A percentile compares a stretch with the other conserved stretches of the same genome.
These are phyloP conservation scores for Pezicula radicicola DNA, from an alignment of 2,329 filamentous ascomycete genomes.

Conservation along the genomic window DNA sequence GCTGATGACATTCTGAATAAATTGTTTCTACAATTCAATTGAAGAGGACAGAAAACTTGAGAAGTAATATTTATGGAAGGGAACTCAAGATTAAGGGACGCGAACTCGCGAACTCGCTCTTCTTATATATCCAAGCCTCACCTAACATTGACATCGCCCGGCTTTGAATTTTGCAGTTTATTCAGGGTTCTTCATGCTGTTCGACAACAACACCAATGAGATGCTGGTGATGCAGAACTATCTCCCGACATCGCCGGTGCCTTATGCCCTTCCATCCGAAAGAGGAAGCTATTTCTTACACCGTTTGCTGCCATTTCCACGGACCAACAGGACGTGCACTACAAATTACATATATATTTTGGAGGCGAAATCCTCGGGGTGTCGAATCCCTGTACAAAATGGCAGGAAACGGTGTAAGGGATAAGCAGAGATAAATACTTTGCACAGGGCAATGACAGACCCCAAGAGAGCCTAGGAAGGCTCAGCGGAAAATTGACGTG, in stretches of 20 bases:
- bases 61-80: no score
- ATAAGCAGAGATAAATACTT: no score
- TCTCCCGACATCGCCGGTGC: conserved; percentile 4
- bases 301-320: no score
- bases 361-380: no score
- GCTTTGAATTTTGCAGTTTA: neutral
- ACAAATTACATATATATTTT: no score
- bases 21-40: neutral
- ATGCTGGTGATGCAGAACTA: neutral
- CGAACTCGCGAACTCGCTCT: no score
- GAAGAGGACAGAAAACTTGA: neutral
- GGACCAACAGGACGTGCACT: no score
- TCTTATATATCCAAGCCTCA: neutral
- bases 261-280: neutral
- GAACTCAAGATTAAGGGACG: neutral
- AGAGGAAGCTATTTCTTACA: neutral
- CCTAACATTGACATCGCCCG: neutral
- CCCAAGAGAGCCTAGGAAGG: no score
- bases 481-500: no score
- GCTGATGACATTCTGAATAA: neutral
- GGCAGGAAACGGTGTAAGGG: no score
- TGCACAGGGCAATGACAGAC: no score
- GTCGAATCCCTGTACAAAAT: no score
- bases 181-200: neutral
- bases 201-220: conserved; percentile 2